A percentile compares a stretch with the other conserved stretches of the same genome.
phyloP scores from a whole-genome alignment of 345 rosid species.

The Brassica juncea region DNA sequence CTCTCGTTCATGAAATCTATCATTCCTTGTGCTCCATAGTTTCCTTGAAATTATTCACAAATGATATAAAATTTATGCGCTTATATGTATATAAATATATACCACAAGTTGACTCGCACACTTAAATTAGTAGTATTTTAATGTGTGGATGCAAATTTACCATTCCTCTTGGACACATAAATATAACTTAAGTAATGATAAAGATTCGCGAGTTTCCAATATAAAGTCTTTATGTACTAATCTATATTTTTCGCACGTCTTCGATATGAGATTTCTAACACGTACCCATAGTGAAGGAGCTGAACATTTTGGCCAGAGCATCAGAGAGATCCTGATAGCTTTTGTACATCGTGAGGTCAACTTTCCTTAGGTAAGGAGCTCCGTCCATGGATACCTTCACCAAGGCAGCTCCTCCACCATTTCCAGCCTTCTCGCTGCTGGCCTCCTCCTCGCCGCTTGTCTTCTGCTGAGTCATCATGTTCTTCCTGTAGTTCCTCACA shows the following conservation, averaged over 20 bases:
- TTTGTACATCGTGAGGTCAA: slow-evolving; percentile 86
- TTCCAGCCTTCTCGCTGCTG: slow-evolving; percentile 45
- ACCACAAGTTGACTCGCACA: not conserved
- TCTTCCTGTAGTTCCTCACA: slow-evolving; percentile 86
- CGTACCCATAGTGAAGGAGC: slow-evolving; percentile 95
- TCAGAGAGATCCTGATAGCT: slow-evolving; percentile 87
- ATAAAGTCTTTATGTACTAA: not conserved
- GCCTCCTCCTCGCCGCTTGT: slow-evolving; percentile 44
- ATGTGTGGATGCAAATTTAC: not conserved
- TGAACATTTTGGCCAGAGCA: slow-evolving; percentile 90
- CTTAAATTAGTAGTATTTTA: not conserved
- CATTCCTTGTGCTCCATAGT: slow-evolving; percentile 64
- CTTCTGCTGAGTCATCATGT: slow-evolving; percentile 70
- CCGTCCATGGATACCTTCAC: slow-evolving; percentile 99
- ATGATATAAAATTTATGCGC: slow-evolving; percentile 22
- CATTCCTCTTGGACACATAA: not conserved
- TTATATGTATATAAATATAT: not conserved
- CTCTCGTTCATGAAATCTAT: slow-evolving; percentile 98
- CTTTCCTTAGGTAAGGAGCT: slow-evolving; percentile 93
- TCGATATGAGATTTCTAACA: not conserved
- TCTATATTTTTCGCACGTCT: not conserved
- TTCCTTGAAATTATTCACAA: slow-evolving; percentile 34
- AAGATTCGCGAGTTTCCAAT: not conserved
- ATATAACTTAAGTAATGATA: not conserved
- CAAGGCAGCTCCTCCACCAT: slow-evolving; percentile 51